phyloP scores from a whole-genome alignment of 176 grass and related monocot genomes.

The Alopecurus myosuroides region DNA sequence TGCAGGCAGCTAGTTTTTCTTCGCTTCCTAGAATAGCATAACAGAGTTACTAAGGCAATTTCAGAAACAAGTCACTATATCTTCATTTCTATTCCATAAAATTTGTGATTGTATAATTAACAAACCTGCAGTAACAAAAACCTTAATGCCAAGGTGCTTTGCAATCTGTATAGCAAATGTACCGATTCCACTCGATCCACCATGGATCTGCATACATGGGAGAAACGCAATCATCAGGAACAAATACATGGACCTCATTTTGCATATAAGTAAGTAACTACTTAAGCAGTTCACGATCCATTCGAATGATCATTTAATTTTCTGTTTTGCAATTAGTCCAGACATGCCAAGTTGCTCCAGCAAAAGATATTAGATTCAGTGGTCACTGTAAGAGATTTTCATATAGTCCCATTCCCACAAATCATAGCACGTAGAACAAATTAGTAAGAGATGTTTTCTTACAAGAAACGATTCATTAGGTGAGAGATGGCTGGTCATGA shows the following conservation, averaged over 20 bases:
- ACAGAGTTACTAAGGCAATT: neutral
- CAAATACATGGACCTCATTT: neutral
- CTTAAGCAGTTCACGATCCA: neutral
- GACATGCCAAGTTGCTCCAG: neutral
- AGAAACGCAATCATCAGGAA: neutral
- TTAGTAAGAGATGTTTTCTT: neutral
- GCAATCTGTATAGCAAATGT: constrained; percentile 94
- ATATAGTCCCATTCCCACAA: neutral
- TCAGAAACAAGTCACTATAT: neutral
- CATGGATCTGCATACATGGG: constrained; percentile 62
- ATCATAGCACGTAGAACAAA: neutral
- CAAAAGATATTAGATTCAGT: neutral
- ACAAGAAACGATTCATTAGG: constrained; percentile 77
- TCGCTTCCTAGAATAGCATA: constrained; percentile 48
- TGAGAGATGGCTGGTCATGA: constrained; percentile 83
- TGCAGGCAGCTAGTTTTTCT: constrained; percentile 85
- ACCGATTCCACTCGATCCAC: constrained; percentile 95
- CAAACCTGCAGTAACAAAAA: constrained; percentile 90
- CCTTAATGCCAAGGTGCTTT: constrained; percentile 70
- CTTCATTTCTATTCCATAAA: neutral
- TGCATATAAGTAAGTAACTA: neutral
- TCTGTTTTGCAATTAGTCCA: neutral
- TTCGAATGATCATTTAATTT: neutral
- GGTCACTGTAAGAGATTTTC: neutral
- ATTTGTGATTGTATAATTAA: neutral